Evolutionary conservation across 352 stramenopile species (phyloP).

Genomic region (Pythium aristosporum): DNA sequence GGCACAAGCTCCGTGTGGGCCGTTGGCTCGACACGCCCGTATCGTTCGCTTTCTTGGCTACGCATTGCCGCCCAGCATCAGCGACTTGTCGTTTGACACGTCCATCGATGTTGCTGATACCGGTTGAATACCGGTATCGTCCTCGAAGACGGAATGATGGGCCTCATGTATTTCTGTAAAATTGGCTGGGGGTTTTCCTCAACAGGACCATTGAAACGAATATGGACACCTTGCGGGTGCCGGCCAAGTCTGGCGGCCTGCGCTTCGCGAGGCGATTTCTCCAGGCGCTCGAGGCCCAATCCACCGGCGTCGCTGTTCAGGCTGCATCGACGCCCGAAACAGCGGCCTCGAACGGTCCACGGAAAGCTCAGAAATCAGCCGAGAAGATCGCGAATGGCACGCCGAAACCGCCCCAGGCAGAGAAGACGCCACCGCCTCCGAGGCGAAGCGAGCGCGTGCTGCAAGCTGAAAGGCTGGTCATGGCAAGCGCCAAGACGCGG

Average conservation of each 20-base stretch:
- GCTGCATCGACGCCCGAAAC: neutral
- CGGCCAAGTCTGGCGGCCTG: neutral
- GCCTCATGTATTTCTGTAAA: too few relatives aligned
- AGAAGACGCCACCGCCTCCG: neutral
- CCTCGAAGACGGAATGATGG: too few relatives aligned
- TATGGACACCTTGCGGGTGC: neutral
- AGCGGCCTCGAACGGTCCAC: neutral
- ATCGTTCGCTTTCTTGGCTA: neutral
- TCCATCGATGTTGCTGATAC: constrained; percentile 23
- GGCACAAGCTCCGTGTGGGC: too few relatives aligned
- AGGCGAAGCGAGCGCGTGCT: neutral
- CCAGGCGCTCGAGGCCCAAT: neutral
- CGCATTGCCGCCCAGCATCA: neutral
- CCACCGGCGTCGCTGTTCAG: neutral
- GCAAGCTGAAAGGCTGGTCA: neutral
- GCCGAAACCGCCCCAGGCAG: neutral
- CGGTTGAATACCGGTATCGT: neutral
- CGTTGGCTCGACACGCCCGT: too few relatives aligned
- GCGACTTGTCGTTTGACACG: neutral
- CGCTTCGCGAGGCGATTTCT: constrained; percentile 1
- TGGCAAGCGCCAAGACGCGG: neutral
- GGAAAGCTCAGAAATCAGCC: neutral
- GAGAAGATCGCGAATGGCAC: neutral
- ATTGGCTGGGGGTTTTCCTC: neutral
- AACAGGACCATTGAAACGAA: neutral